Evolutionary conservation across 2,329 filamentous ascomycete species (phyloP), one percentile per base, ranked within the genome.

Genomic region (Colletotrichum musae): DNA sequence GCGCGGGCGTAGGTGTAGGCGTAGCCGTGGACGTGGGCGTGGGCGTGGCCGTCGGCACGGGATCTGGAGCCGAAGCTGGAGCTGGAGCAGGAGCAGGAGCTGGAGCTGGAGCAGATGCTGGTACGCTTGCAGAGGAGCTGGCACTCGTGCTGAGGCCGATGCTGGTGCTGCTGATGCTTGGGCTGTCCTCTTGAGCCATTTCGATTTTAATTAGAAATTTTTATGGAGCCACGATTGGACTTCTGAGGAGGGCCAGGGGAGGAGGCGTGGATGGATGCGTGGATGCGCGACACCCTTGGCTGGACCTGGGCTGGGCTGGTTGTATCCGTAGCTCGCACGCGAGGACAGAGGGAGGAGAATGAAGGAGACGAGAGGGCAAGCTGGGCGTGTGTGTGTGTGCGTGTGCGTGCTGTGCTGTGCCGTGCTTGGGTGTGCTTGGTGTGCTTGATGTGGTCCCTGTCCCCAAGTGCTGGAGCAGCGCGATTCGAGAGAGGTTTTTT

Each of bases 161-260:
- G 66, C 48, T 64, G 58, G 43, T 71, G 16, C 21, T 24, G 72
- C 57, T 71, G 70, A 56, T 70, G 66, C 61, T 70, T 67, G 54
- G 61, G 62, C 36, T 68, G 70, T 70, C 71, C 63, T 72, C 74
- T 77, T 78, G 78, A 77, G 77, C 77, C 78, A 80, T 79, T 75
- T 78, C 76, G 77, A 76, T 77, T 78, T 80, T 79, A 80, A 79
- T 80, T 79, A 77, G 77, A 76, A 73, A 76, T 77, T 79, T 79
- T 78, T 78, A 78, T 79, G 78, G 78, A 79, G 77, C 77, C 78
- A 77, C 74, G 75, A 79, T 79, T 78, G 69, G 61, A 54, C 68
- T 66, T 74, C 75, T 74, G 71, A 73, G 74, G 75, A 73, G 75
- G 74, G 75, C 70, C 72, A 75, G 75, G 75, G 76, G 75, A 72